phyloP scores from a whole-genome alignment of 495 filamentous ascomycete species.

The Eremomyces bilateralis region DNA sequence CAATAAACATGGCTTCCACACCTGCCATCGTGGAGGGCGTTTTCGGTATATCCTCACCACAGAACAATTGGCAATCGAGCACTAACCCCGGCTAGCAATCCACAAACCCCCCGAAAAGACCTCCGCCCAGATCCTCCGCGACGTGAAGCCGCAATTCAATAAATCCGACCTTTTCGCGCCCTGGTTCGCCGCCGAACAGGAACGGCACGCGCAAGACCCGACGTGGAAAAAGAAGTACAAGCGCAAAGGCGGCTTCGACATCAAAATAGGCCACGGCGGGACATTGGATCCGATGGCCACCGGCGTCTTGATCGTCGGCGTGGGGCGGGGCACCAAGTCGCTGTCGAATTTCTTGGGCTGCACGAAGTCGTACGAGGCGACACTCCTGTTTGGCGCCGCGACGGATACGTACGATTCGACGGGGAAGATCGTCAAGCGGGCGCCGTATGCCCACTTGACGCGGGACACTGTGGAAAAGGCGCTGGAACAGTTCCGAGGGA shows the following conservation, averaged over 20 bases:
- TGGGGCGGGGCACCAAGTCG: slow-evolving; percentile 72
- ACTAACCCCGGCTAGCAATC: slow-evolving; percentile 36
- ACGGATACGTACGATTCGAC: slow-evolving; percentile 80
- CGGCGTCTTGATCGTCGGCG: slow-evolving; percentile 70
- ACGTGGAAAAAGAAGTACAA: slow-evolving; percentile 21
- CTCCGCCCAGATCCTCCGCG: slow-evolving; percentile 74
- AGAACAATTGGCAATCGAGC: background rate
- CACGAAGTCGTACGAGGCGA: slow-evolving; percentile 79
- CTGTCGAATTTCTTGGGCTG: slow-evolving; percentile 59
- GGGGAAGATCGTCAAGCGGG: slow-evolving; percentile 59
- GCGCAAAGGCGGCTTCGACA: slow-evolving; percentile 19
- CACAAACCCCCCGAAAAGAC: slow-evolving; percentile 74
- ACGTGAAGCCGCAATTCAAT: slow-evolving; percentile 61
- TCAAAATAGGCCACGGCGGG: slow-evolving; percentile 93
- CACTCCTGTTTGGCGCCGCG: slow-evolving; percentile 74
- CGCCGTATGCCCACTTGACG: slow-evolving; percentile 57
- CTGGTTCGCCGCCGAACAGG: slow-evolving; percentile 33
- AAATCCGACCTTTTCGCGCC: slow-evolving; percentile 56
- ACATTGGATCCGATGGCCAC: slow-evolving; percentile 89
- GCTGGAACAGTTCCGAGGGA: slow-evolving; percentile 55
- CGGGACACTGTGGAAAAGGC: slow-evolving; percentile 54
- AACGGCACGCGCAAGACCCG: slow-evolving; percentile 32
- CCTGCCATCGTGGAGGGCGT: slow-evolving; percentile 50
- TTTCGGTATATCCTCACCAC: slow-evolving; percentile 30
- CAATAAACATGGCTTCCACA: slow-evolving; percentile 15